phyloP scores from a whole-genome alignment of 805 yeast species.

The Starmera amethionina region DNA sequence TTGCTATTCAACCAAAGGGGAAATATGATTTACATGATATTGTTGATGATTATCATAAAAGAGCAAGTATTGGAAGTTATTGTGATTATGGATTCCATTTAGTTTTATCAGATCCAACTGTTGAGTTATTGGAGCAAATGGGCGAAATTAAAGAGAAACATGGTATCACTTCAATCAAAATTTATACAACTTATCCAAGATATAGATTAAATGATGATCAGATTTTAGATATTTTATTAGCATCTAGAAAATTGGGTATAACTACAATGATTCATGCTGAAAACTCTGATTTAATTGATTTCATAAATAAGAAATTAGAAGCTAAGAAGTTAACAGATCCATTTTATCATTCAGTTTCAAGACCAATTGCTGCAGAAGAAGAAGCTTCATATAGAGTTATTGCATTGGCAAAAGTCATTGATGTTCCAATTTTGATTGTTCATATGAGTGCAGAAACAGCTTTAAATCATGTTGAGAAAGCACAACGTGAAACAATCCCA shows the following conservation, averaged over 20 bases:
- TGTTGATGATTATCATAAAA: conserved; percentile 21
- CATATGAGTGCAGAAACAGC: conserved; percentile 38
- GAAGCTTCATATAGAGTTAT: conserved; percentile 41
- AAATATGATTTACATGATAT: conserved; percentile 19
- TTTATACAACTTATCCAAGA: conserved; percentile 37
- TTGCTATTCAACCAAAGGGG: conserved; percentile 34
- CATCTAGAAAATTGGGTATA: conserved; percentile 30
- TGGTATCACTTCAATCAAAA: conserved; percentile 30
- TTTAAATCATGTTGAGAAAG: conserved; percentile 28
- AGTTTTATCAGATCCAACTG: conserved; percentile 27
- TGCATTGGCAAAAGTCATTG: conserved; percentile 30
- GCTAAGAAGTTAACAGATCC: conserved; percentile 30
- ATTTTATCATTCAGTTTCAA: conserved; percentile 34
- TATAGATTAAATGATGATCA: conserved; percentile 31
- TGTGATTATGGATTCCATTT: conserved; percentile 42
- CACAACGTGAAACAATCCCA: conserved; percentile 32
- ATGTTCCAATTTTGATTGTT: conserved; percentile 35
- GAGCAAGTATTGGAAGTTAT: conserved; percentile 23
- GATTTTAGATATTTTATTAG: conserved; percentile 27
- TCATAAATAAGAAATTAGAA: conserved; percentile 29
- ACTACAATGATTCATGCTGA: conserved; percentile 47
- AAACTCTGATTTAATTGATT: conserved; percentile 35
- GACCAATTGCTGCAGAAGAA: conserved; percentile 36
- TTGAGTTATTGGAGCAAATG: conserved; percentile 21
- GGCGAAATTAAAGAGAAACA: conserved; percentile 22